Conservation (phyloP, 441 rosid species). For the Adansonia rubrostipa region DNA sequence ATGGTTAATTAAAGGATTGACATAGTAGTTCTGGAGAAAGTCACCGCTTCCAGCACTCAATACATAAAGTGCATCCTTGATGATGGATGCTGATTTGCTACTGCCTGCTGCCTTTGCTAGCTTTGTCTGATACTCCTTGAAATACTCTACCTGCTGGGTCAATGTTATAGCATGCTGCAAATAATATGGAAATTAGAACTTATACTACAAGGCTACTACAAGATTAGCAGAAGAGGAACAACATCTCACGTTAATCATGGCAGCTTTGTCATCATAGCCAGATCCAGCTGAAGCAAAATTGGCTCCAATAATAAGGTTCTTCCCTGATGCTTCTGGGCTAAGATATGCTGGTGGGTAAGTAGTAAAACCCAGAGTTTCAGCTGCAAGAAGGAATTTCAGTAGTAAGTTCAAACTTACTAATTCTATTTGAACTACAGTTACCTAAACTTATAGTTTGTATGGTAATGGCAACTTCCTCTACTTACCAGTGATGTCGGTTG, state of each 20-base stretch:
- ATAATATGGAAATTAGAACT: neutral
- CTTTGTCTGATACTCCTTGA: slow-evolving; percentile 76
- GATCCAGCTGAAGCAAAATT: slow-evolving; percentile 96
- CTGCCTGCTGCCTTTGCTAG: slow-evolving; percentile 64
- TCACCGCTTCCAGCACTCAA: slow-evolving; percentile 86
- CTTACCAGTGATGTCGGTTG: slow-evolving; percentile 84
- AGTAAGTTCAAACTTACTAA: neutral
- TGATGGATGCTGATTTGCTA: slow-evolving; percentile 57
- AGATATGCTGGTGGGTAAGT: slow-evolving; percentile 76
- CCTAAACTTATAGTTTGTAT: neutral
- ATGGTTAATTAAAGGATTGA: slow-evolving; percentile 68
- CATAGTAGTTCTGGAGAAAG: slow-evolving; percentile 79
- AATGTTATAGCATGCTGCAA: slow-evolving; percentile 82
- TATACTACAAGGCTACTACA: neutral
- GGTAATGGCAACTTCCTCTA: neutral
- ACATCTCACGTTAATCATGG: slow-evolving; percentile 58
- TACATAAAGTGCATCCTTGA: slow-evolving; percentile 61
- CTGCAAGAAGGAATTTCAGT: slow-evolving; percentile 39
- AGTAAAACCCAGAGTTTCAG: slow-evolving; percentile 83
- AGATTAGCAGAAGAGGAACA: neutral
- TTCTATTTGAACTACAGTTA: slow-evolving; percentile 32
- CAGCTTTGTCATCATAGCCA: slow-evolving; percentile 82
- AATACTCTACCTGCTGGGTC: slow-evolving; percentile 71
- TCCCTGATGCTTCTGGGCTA: slow-evolving; percentile 87
- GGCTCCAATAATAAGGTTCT: slow-evolving; percentile 82